phyloP scores from a whole-genome alignment of 306 rosid genomes.

The Fagus sylvatica region DNA sequence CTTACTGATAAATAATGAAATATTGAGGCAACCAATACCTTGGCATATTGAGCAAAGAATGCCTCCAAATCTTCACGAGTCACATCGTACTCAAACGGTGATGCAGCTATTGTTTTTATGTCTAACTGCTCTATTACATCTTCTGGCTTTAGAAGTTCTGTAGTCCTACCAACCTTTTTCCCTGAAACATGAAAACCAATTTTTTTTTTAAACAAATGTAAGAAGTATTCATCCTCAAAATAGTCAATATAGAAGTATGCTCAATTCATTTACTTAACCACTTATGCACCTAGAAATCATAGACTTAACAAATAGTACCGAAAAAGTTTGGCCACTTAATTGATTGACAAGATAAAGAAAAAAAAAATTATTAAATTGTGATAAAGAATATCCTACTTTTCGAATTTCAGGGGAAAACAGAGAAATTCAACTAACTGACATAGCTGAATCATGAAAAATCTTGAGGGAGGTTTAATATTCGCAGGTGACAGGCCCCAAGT shows the following conservation, averaged over 20 bases:
- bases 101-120: slow-evolving; percentile 73
- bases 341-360: not conserved
- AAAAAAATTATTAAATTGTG: not conserved
- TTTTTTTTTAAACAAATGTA: not conserved
- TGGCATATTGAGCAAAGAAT: slow-evolving; percentile 56
- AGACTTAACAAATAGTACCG: not conserved
- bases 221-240: not conserved
- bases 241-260: not conserved
- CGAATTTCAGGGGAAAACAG: not conserved
- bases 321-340: not conserved
- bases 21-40: slow-evolving; percentile 43
- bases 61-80: slow-evolving; percentile 74
- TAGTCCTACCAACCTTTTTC: slow-evolving; percentile 58
- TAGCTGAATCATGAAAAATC: not conserved
- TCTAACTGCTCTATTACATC: slow-evolving; percentile 81
- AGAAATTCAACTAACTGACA: not conserved
- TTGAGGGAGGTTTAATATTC: not conserved
- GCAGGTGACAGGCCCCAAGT: not conserved
- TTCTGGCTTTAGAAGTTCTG: slow-evolving; percentile 65
- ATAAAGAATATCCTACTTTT: too few relatives aligned
- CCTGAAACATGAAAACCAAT: slow-evolving; percentile 43
- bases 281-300: not conserved
- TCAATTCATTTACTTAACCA: not conserved
- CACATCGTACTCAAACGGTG: slow-evolving; percentile 66
- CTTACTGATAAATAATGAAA: not conserved